Evolutionary conservation across 1,284 basidiomycete species (phyloP).

Genomic region (Dichomitus squalens): DNA sequence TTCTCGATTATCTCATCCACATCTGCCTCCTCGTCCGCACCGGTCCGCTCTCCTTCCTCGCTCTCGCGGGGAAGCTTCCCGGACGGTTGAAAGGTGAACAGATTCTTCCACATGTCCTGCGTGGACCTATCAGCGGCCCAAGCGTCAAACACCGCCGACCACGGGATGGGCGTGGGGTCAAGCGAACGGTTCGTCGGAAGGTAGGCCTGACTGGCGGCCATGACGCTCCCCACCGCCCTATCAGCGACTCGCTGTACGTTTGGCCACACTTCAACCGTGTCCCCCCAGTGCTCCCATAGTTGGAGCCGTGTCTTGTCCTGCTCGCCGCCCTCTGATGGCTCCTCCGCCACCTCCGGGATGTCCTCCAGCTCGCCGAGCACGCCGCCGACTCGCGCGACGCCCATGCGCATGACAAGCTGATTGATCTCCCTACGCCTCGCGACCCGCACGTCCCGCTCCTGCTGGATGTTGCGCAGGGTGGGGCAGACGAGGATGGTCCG

Average conservation of each 20-base stretch:
- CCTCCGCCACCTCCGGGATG: slow-evolving; percentile 20
- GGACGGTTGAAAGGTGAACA: slow-evolving; percentile 49
- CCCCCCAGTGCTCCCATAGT: slow-evolving; percentile 79
- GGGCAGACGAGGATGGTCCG: slow-evolving; percentile 77
- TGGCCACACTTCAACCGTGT: slow-evolving; percentile 65
- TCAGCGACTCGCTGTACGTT: slow-evolving; percentile 73
- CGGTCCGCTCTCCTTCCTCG: slow-evolving; percentile 41
- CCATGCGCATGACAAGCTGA: slow-evolving; percentile 78
- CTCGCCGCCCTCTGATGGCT: slow-evolving; percentile 21
- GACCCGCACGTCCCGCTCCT: slow-evolving; percentile 63
- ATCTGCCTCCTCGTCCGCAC: slow-evolving; percentile 38
- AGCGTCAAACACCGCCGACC: slow-evolving; percentile 62
- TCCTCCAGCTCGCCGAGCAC: slow-evolving; percentile 47
- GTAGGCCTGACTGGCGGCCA: slow-evolving; percentile 42
- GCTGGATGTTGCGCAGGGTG: slow-evolving; percentile 49
- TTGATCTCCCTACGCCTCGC: slow-evolving; percentile 73
- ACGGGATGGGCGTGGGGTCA: slow-evolving; percentile 61
- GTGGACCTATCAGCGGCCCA: slow-evolving; percentile 60
- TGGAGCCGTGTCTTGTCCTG: slow-evolving; percentile 32
- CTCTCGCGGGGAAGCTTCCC: slow-evolving; percentile 41
- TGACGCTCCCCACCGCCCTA: slow-evolving; percentile 66
- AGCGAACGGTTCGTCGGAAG: slow-evolving; percentile 40
- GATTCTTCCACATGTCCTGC: slow-evolving; percentile 51
- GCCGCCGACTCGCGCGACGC: slow-evolving; percentile 74
- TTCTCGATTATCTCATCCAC: slow-evolving; percentile 75